Evolutionary conservation across 768 basidiomycete species (phyloP), one percentile per base, ranked within the genome.

Genomic region (Auricularia heimuer): DNA sequence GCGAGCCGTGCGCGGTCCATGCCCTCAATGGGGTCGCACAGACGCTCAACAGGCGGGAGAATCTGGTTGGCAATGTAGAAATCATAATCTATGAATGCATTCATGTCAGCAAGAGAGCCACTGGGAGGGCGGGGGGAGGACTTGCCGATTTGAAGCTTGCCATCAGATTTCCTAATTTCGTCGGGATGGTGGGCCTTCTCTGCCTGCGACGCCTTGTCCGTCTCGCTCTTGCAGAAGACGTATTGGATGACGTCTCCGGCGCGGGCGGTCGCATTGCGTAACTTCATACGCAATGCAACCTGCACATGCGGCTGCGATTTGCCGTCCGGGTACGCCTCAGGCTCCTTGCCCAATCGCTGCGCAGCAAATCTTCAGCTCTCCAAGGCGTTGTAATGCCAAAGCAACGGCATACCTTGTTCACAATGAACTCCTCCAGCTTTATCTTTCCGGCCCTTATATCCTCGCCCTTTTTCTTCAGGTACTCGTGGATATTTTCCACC

Each of bases 221-320:
- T 70, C 8, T 14, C 56, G 3, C 83, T 81, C 2, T 90, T 70
- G 72, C 96, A 98, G 74, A 99, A 98, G 45, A 98, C 82, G 74
- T 99, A 99, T 0, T 95, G 87, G 65, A 99, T 92, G 65, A 99
- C 96, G 72, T 98, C 95, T 58, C 97, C 95, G 1, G 81, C 82
- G 37, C 88, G 87, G 0, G 93, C 91, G 11, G 84, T 85, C 4
- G 83, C 85, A 37, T 94, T 93, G 68, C 84, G 89, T 3, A 85
- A 80, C 76, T 94, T 95, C 87, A 96, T 84, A 45, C 91, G 83
- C 61, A 97, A 77, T 0, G 95, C 96, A 18, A 99, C 97, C 71
- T 97, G 94, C 1, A 98, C 96, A 71, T 99, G 97, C 1, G 97
- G 97, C 70, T 95, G 95, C 45, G 81, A 86, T 76, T 98, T 98